Conservation (phyloP, 2,329 filamentous ascomycete genomes). For the Ceratocystis variospora region DNA sequence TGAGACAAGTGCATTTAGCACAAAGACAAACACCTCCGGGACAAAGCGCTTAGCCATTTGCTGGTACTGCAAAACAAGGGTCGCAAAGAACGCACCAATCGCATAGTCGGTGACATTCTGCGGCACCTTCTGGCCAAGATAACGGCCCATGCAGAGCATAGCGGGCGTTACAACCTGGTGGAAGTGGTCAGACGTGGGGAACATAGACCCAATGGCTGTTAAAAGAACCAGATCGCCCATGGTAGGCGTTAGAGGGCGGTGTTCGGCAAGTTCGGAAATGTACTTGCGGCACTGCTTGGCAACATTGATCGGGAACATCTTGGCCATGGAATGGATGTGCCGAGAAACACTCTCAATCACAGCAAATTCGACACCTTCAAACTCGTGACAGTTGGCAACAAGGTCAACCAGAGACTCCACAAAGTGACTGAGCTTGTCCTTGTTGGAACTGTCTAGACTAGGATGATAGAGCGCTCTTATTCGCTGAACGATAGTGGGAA, state of each 20-base stretch:
- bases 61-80: constrained; percentile 72
- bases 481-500: constrained; percentile 70
- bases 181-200: constrained; percentile 94
- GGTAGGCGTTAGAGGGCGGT: constrained; percentile 34
- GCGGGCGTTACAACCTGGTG: constrained; percentile 88
- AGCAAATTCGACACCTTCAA: constrained; percentile 40
- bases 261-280: constrained; percentile 41
- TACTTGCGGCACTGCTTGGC: constrained; percentile 64
- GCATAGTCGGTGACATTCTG: constrained; percentile 51
- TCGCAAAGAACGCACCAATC: constrained; percentile 64
- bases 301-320: constrained; percentile 68
- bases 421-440: constrained; percentile 61
- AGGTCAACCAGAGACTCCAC: constrained; percentile 51
- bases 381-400: constrained; percentile 33
- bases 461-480: constrained; percentile 89
- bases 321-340: constrained; percentile 84
- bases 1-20: constrained; percentile 56
- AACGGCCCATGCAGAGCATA: constrained; percentile 69
- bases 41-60: constrained; percentile 71
- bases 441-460: constrained; percentile 72
- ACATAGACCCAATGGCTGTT: constrained; percentile 69
- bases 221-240: constrained; percentile 66
- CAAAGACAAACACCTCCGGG: constrained; percentile 75
- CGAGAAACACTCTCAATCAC: constrained; percentile 69
- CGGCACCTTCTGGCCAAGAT: constrained; percentile 64